Evolutionary conservation across 805 yeast species (phyloP).

Genomic region (Spencermartinsiella europaea): DNA sequence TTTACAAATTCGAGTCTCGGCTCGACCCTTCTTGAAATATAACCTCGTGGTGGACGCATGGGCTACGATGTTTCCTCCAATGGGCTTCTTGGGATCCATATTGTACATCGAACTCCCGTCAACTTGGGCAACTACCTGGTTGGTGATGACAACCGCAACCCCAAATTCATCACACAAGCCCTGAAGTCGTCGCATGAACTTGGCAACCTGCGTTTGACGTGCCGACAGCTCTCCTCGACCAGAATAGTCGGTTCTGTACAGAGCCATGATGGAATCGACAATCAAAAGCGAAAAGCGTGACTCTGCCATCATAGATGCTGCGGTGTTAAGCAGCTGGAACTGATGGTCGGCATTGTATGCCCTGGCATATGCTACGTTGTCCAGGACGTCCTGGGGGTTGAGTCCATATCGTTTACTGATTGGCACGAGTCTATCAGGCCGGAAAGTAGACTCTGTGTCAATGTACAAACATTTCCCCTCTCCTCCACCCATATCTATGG

Average conservation of each 20-base stretch:
- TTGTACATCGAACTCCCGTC: slow-evolving; percentile 80
- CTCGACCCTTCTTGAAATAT: slow-evolving; percentile 84
- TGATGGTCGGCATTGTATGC: slow-evolving; percentile 98
- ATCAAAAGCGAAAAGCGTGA: slow-evolving; percentile 83
- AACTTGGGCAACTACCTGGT: slow-evolving; percentile 97
- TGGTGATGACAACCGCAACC: slow-evolving; percentile 90
- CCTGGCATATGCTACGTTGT: slow-evolving; percentile 95
- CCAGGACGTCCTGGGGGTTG: slow-evolving; percentile 89
- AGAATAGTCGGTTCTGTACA: slow-evolving; percentile 88
- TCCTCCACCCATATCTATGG: slow-evolving; percentile 96
- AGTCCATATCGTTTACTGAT: slow-evolving; percentile 89
- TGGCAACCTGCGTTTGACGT: slow-evolving; percentile 90
- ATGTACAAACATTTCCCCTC: slow-evolving; percentile 96
- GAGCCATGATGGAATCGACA: slow-evolving; percentile 97
- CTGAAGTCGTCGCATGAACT: slow-evolving; percentile 85
- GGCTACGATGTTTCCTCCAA: slow-evolving; percentile 97
- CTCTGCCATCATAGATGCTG: slow-evolving; percentile 95
- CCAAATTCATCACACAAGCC: slow-evolving; percentile 96
- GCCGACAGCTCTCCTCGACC: slow-evolving; percentile 97
- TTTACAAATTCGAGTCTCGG: slow-evolving; percentile 88
- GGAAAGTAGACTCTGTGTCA: slow-evolving; percentile 95
- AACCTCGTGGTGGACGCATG: slow-evolving; percentile 94
- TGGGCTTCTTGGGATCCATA: slow-evolving; percentile 97
- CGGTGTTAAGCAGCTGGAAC: slow-evolving; percentile 74
- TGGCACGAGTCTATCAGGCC: slow-evolving; percentile 84